A percentile compares a stretch with the other conserved stretches of the same genome.
These are phyloP conservation scores for Mortierella sp. DNA, from an alignment of 371 early-diverging fungal species.

Conservation along the genomic window DNA sequence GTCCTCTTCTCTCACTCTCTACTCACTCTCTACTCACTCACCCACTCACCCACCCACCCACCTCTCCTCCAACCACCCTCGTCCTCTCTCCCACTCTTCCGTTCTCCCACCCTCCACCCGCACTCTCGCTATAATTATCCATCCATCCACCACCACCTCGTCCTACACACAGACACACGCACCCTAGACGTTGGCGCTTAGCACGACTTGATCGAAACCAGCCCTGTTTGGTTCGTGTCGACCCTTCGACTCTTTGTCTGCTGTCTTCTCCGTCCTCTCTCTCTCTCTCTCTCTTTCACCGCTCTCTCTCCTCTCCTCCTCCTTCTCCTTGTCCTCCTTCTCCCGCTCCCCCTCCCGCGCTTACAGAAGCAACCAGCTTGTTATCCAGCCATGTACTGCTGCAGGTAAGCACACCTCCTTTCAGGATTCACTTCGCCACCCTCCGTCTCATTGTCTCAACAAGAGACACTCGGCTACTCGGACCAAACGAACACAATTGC, in stretches of 20 bases:
- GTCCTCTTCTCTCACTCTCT: no score
- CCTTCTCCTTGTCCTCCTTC: background rate
- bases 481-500: no score
- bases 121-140: no score
- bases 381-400: constrained; percentile 11
- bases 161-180: no score
- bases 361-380: background rate
- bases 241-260: constrained; percentile 4
- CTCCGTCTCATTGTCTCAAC: background rate
- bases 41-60: background rate
- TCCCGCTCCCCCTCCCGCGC: background rate
- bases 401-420: constrained; percentile 6
- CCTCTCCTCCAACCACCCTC: background rate
- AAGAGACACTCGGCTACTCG: background rate
- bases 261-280: background rate
- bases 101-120: background rate
- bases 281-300: background rate
- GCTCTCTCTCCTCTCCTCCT: background rate
- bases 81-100: constrained; percentile 3
- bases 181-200: no score
- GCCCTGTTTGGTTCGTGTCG: no score
- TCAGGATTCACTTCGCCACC: background rate
- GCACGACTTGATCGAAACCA: no score
- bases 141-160: no score
- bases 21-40: background rate